Evolutionary conservation across 2,329 filamentous ascomycete genomes (phyloP).

Genomic region (Apiospora aurea): DNA sequence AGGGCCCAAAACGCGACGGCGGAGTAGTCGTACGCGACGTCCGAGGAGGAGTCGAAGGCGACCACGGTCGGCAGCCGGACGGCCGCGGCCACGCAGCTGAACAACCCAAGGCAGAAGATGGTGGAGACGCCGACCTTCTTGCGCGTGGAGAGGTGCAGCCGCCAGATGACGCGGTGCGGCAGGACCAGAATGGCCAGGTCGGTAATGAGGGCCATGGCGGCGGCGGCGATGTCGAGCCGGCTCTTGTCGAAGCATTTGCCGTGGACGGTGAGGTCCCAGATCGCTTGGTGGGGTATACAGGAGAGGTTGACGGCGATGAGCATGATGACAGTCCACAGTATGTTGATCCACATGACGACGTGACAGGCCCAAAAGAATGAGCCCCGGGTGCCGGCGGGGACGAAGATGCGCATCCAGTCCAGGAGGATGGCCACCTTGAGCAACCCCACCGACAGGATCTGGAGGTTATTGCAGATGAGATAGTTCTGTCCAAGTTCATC

Average conservation of each 20-base stretch:
- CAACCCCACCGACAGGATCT: too few species aligned
- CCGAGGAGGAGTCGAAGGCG: too few species aligned
- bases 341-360: conserved; percentile 11
- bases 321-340: not conserved
- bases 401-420: conserved; percentile 7
- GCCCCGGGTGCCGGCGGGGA: not conserved
- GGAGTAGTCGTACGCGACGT: too few species aligned
- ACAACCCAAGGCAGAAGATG: conserved; percentile 1
- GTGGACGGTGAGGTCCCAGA: not conserved
- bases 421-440: conserved; percentile 17
- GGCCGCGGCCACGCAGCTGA: too few species aligned
- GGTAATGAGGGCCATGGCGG: conserved; percentile 11
- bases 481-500: too few species aligned
- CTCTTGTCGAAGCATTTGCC: conserved; percentile 10
- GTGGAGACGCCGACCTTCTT: conserved; percentile 8
- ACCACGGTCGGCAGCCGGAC: too few species aligned
- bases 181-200: conserved; percentile 3
- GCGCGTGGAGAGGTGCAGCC: not conserved
- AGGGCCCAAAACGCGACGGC: too few species aligned
- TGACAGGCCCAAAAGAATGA: conserved; percentile 14
- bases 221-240: not conserved
- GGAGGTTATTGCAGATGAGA: too few species aligned
- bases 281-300: too few species aligned
- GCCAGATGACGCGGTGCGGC: conserved; percentile 19
- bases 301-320: not conserved